Base-by-base conservation (phyloP, 176 grass and related monocot genomes). In the Paspalum vaginatum region DNA sequence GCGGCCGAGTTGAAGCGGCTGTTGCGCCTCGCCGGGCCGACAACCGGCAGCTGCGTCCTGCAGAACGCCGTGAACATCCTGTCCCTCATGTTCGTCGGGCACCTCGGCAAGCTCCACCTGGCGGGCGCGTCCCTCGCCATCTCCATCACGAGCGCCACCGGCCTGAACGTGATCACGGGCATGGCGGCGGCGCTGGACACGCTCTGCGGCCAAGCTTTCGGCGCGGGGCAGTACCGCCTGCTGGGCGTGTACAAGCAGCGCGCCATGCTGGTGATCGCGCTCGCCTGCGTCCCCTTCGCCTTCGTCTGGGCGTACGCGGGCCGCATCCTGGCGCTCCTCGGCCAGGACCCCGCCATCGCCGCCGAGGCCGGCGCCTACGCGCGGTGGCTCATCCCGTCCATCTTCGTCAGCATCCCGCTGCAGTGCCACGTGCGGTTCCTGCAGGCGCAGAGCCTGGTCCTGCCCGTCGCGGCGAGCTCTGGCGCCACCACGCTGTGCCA, bases 151-250 rank as follows among this genome's bases (percentile, higher is more conserved):
- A 69, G 22, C n/a, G 44, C 22, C 43, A 69, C 43, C 2, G 66
- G 66, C 43, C n/a, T 59, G 21, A 24, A 25, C 21, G 24, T 59
- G 21, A 59, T 11, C n/a, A 55, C 24, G 0, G 76, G 84, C 48
- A 72, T 85, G 84, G 84, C 84, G 48, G 12, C 58, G 17, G 76
- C 84, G 76, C 59, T 79, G 58, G 84, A 85, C 68, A 85, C 84
- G 45, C 84, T 91, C 1, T 91, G 86, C 39, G 92, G 92, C 17
- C 86, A 94, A 82, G 85, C 86, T 26, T 91, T 70, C 22, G 92
- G 92, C 15, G 92, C 92, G 11, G 61, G 90, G 72, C 46, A 75
- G 57, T 65, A 87, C 67, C 32, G 64, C 61, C 81, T 79, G 8
- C 89, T 85, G 9, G 83, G 78, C 45, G 80, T 47, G 25, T 84